phyloP scores from a whole-genome alignment of 2,329 filamentous ascomycete genomes.

The Penicillium hesseltinei region DNA sequence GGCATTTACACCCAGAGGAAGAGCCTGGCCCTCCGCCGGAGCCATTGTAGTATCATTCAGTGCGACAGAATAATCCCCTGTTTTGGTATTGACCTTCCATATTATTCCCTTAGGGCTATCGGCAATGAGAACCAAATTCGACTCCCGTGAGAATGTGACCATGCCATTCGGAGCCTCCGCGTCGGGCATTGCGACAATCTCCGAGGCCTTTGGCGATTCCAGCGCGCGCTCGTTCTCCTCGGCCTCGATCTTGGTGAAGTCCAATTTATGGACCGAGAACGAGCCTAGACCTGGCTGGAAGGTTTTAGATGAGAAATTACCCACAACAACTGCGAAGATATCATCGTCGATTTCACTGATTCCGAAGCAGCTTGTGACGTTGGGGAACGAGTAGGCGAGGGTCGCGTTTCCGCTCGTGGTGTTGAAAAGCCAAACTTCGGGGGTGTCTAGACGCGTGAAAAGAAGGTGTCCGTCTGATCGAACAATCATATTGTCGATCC shows the following conservation, averaged over 20 bases:
- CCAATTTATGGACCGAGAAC: constrained; percentile 20
- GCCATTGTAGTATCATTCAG: constrained; percentile 23
- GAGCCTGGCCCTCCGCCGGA: constrained; percentile 18
- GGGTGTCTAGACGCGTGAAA: constrained; percentile 22
- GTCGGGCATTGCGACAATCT: constrained; percentile 21
- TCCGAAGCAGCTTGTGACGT: constrained; percentile 23
- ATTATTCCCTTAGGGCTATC: constrained; percentile 22
- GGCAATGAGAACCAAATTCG: constrained; percentile 21
- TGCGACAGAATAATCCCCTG: constrained; percentile 19
- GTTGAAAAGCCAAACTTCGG: constrained; percentile 22
- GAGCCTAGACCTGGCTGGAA: constrained; percentile 19
- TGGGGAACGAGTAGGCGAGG: constrained; percentile 18
- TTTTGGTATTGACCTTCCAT: constrained; percentile 22
- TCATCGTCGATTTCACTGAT: constrained; percentile 26
- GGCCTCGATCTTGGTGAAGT: constrained; percentile 7
- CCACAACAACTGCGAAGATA: constrained; percentile 23
- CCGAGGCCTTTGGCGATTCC: constrained; percentile 5
- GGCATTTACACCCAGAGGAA: constrained; percentile 24
- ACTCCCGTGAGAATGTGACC: constrained; percentile 17
- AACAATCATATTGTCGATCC: constrained; percentile 22
- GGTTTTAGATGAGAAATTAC: constrained; percentile 22
- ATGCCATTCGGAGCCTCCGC: constrained; percentile 22
- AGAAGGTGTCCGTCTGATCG: constrained; percentile 22
- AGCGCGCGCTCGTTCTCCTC: not conserved
- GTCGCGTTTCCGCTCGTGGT: constrained; percentile 20